A percentile compares a stretch with the other conserved stretches of the same genome.
phyloP scores from a whole-genome alignment of 768 basidiomycete species.

The Epithele typhae region DNA sequence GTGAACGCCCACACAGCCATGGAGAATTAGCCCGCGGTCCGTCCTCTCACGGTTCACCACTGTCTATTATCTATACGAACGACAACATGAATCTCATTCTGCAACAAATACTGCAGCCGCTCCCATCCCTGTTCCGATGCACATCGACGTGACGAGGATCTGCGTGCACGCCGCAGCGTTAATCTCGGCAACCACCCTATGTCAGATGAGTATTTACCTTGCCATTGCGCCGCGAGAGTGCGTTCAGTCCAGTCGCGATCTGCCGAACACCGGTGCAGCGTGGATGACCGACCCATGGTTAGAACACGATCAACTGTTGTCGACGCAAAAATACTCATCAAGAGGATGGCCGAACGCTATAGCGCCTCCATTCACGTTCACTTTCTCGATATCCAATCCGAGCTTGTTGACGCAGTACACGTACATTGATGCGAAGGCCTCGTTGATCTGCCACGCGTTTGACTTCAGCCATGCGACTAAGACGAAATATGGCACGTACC shows the following conservation, averaged over 20 bases:
- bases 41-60: too few relatives aligned
- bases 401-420: constrained; percentile 70
- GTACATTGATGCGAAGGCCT: constrained; percentile 85
- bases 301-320: neutral
- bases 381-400: constrained; percentile 56
- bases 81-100: constrained; percentile 12
- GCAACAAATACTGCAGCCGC: constrained; percentile 38
- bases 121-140: constrained; percentile 91
- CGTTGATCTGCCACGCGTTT: constrained; percentile 66
- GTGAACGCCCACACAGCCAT: too few relatives aligned
- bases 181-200: too few relatives aligned
- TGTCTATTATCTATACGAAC: too few relatives aligned
- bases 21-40: too few relatives aligned
- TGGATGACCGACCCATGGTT: constrained; percentile 23
- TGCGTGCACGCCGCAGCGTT: neutral
- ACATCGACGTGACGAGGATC: constrained; percentile 88
- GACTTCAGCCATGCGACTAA: neutral
- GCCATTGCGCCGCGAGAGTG: constrained; percentile 61
- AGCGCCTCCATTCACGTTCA: constrained; percentile 89
- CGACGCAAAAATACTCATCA: constrained; percentile 48
- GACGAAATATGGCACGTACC: too few relatives aligned
- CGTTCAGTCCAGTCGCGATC: constrained; percentile 77
- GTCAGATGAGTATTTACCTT: constrained; percentile 59
- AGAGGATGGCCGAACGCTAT: constrained; percentile 83
- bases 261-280: constrained; percentile 84